Conservation (phyloP, 208 protist genomes). For the Trypanosoma lewisi region DNA sequence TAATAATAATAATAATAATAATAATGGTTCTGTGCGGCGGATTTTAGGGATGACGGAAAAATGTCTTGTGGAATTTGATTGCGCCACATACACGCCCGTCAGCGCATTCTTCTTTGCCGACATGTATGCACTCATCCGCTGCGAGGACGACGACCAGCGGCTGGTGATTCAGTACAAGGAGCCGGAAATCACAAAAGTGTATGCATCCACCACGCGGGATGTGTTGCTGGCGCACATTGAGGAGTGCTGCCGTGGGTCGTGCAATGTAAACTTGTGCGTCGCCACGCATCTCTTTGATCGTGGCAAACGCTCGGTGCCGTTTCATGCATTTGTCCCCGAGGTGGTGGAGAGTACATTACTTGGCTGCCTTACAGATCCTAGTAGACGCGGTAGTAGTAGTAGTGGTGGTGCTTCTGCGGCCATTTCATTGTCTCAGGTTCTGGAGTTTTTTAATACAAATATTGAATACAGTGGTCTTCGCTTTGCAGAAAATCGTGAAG, state of each 20-base stretch:
- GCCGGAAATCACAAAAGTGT: slow-evolving; percentile 57
- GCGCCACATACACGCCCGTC: slow-evolving; percentile 76
- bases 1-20: slow-evolving; percentile 32
- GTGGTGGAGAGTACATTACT: slow-evolving; percentile 88
- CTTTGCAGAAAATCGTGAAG: slow-evolving; percentile 85
- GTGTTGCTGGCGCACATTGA: slow-evolving; percentile 81
- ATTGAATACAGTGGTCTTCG: slow-evolving; percentile 86
- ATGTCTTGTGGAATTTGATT: slow-evolving; percentile 87
- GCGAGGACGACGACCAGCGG: slow-evolving; percentile 74
- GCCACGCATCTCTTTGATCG: slow-evolving; percentile 44
- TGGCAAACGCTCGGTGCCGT: slow-evolving; percentile 66
- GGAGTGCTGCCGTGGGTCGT: slow-evolving; percentile 65
- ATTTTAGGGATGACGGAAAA: slow-evolving; percentile 69
- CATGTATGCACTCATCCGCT: slow-evolving; percentile 81
- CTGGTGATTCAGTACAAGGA: slow-evolving; percentile 85
- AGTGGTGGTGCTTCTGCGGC: no score
- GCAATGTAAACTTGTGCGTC: slow-evolving; percentile 76
- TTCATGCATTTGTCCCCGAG: slow-evolving; percentile 48
- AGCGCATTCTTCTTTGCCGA: slow-evolving; percentile 60
- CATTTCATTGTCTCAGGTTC: slow-evolving; percentile 29
- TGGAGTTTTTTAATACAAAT: slow-evolving; percentile 90
- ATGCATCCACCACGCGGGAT: slow-evolving; percentile 84
- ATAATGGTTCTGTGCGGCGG: slow-evolving; percentile 45
- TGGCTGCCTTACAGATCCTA: slow-evolving; percentile 45
- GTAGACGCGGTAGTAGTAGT: slow-evolving; percentile 17